Evolutionary conservation across 371 early-diverging fungal species (phyloP), one percentile per base, ranked within the genome.

Genomic region (Mucor sp.): DNA sequence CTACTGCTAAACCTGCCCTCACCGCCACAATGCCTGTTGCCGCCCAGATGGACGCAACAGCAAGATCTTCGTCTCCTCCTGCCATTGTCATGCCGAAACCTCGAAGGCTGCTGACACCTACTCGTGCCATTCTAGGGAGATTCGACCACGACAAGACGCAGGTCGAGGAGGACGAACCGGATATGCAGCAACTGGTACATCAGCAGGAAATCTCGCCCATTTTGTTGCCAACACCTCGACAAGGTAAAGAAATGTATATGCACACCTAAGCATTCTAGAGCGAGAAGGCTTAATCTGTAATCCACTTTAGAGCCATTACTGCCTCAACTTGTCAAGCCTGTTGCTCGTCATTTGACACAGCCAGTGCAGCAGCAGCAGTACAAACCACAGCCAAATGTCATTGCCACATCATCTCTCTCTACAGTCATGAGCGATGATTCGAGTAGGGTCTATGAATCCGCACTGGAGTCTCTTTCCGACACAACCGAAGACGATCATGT

Each of bases 1-100:
- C 2, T 2, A 2, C 30, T 30, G 6, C 28, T n/a, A 23, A 43
- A 27, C n/a, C 41, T 28, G 3, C 50, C n/a, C n/a, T n/a, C 50
- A 50, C 21, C 23, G 4, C 23, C 9, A 50, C 65, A 6, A 21
- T 41, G 17, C 43, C 58, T 8, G 19, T 41, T 48, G 32, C 19
- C 21, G 11, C n/a, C 5, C 8, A 11, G 3, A 35, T 15, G 12
- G 23, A 47, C 8, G 21, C 33, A 33, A 1, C 30, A 30, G 30
- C 56, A 9, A 55, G 27, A 11, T 41, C 43, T 4, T 32, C 43
- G 11, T 48, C 62, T 21, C 58, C 58, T 23, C 63, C 62, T 21
- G 28, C 30, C 14, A 23, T 70, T 33, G 43, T 70, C 11, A 70
- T 70, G 71, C 71, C 71, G 4, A 70, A 70, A 32, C 71, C 71